Evolutionary conservation across 2,329 filamentous ascomycete genomes (phyloP).

Genomic region (Immersiporthe knoxdaviesiana): DNA sequence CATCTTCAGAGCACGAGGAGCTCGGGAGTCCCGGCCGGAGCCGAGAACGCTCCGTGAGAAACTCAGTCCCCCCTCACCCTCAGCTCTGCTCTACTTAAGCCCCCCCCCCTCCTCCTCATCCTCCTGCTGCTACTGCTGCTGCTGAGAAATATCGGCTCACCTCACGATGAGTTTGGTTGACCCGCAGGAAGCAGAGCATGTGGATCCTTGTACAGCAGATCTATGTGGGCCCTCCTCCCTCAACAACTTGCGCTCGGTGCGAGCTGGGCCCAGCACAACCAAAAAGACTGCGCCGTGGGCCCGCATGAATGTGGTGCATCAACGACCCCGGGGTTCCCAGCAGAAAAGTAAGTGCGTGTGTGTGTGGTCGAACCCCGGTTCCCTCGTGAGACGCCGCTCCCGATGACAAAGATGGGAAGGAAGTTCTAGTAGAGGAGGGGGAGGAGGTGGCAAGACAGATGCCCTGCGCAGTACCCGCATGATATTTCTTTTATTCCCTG

Average conservation of each 20-base stretch:
- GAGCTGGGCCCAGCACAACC: background rate
- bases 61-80: no score
- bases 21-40: background rate
- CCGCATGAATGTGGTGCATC: slow-evolving; percentile 17
- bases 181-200: background rate
- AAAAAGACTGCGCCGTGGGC: background rate
- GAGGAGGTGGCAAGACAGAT: background rate
- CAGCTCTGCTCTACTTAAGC: background rate
- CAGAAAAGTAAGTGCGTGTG: no score
- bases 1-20: background rate
- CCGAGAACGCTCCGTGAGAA: background rate
- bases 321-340: background rate
- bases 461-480: background rate
- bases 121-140: background rate
- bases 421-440: background rate
- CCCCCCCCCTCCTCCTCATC: background rate
- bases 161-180: background rate
- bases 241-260: background rate
- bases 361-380: background rate
- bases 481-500: no score
- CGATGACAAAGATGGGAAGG: background rate
- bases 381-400: background rate
- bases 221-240: slow-evolving; percentile 13
- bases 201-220: slow-evolving; percentile 10
- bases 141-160: background rate